Evolutionary conservation across 352 stramenopile species (phyloP), one percentile per base, ranked within the genome.

Genomic region (Phytophthora fragariaefolia): DNA sequence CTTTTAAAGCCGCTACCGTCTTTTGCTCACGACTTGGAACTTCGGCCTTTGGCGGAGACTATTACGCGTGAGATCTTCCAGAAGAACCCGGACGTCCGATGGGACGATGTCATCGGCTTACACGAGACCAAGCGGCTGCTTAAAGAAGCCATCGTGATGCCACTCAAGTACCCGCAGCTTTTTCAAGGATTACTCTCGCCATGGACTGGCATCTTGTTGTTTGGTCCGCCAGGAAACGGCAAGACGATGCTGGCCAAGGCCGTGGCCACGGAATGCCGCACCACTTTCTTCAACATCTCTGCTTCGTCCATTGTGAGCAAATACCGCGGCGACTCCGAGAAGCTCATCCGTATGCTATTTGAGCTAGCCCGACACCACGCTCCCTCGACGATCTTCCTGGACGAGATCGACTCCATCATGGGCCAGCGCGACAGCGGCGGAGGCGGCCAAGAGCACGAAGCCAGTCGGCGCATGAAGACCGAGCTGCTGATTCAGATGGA

Each of bases 131-230:
- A 99, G 66, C 76, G 95, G 18, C 65, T 99, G 22, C 72, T 98
- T 15, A 96, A 98, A 67, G 94, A 99, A 68, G 96, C 95, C 0
- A 90, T 99, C 1, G 94, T 99, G 23, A 95, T 99, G 77, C 96
- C 96, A 8, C 77, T 98, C 43, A 96, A 95, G 77, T 98, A 98
- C 59, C 96, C 96, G 4, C 88, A 98, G 52, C 83, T 98, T 24
- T 99, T 99, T 58, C 86, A 93, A 56, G 96, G 97, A 0, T 82
- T 99, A 24, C 74, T 97, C 1, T 90, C 85, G 1, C 85, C 87
- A 0, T 95, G 87, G 87, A 98, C 97, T 60, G 96, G 95, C 13
- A 96, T 97, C 46, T 49, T 98, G 9, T 66, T 98, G 1, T 98
- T 93, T 34, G 92, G 92, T 0, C 88, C 87, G 1, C 87, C 88